These are phyloP conservation scores for Aleurites moluccanus DNA, from an alignment of 441 rosid genomes.

Conservation along the genomic window DNA sequence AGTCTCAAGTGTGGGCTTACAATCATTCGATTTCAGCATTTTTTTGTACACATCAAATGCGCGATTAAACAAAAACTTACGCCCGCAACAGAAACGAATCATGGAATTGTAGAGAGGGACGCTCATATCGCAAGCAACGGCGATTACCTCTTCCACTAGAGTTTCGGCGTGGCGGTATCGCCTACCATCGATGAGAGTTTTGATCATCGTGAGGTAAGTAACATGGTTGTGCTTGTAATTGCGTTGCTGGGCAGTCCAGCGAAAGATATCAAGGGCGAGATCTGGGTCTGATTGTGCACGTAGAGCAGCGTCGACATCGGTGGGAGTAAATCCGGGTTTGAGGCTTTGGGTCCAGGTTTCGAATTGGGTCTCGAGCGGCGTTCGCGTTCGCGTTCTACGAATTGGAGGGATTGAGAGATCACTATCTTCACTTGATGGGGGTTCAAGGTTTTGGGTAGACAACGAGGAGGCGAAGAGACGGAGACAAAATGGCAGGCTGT, in stretches of 20 bases:
- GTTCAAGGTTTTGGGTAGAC: no score
- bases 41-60: constrained; percentile 83
- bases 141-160: constrained; percentile 66
- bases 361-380: constrained; percentile 76
- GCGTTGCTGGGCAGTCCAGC: constrained; percentile 77
- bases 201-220: constrained; percentile 65
- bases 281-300: constrained; percentile 80
- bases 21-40: constrained; percentile 60
- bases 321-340: constrained; percentile 72
- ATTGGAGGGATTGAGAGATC: no score
- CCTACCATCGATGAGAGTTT: constrained; percentile 51
- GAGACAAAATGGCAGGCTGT: constrained; percentile 21
- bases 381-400: constrained; percentile 58
- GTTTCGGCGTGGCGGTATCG: constrained; percentile 67
- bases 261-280: constrained; percentile 84
- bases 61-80: constrained; percentile 63
- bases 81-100: constrained; percentile 74
- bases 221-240: constrained; percentile 64
- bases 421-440: no score
- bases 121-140: constrained; percentile 74
- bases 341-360: constrained; percentile 78
- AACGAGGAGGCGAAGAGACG: no score
- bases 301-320: constrained; percentile 69
- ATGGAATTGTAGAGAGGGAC: constrained; percentile 67
- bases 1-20: constrained; percentile 80